These are phyloP conservation scores for Sordaria brevicollis DNA, from an alignment of 495 filamentous ascomycete species.

Conservation along the genomic window DNA sequence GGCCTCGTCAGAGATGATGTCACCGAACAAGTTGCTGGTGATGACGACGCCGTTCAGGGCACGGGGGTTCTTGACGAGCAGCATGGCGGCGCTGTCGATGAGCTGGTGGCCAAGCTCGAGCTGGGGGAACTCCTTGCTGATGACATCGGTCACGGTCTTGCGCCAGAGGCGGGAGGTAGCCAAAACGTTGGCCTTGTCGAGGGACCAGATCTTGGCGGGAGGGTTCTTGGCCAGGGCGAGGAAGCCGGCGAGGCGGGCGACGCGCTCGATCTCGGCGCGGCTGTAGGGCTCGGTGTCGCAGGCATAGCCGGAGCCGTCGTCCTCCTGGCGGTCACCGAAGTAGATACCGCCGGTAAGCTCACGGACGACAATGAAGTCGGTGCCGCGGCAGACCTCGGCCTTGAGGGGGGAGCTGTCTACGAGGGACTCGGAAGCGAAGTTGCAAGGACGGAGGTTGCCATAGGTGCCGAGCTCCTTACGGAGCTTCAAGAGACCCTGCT, in stretches of 20 bases:
- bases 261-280: slow-evolving; percentile 77
- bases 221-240: slow-evolving; percentile 73
- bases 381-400: slow-evolving; percentile 72
- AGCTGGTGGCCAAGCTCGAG: slow-evolving; percentile 80
- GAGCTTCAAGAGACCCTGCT: slow-evolving; percentile 87
- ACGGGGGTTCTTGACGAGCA: slow-evolving; percentile 92
- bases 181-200: slow-evolving; percentile 97
- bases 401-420: slow-evolving; percentile 84
- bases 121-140: slow-evolving; percentile 79
- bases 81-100: slow-evolving; percentile 92
- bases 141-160: slow-evolving; percentile 72
- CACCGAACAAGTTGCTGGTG: slow-evolving; percentile 91
- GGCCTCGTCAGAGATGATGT: slow-evolving; percentile 95
- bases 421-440: slow-evolving; percentile 84
- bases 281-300: slow-evolving; percentile 88
- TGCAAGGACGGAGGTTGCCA: slow-evolving; percentile 96
- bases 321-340: slow-evolving; percentile 88
- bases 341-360: slow-evolving; percentile 95
- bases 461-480: slow-evolving; percentile 92
- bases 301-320: slow-evolving; percentile 68
- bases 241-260: slow-evolving; percentile 73
- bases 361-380: slow-evolving; percentile 89
- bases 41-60: slow-evolving; percentile 87
- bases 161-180: slow-evolving; percentile 87
- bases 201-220: slow-evolving; percentile 70